Evolutionary conservation across 352 stramenopile species (phyloP), one percentile per base, ranked within the genome.

Genomic region (Aphanomyces astaci): DNA sequence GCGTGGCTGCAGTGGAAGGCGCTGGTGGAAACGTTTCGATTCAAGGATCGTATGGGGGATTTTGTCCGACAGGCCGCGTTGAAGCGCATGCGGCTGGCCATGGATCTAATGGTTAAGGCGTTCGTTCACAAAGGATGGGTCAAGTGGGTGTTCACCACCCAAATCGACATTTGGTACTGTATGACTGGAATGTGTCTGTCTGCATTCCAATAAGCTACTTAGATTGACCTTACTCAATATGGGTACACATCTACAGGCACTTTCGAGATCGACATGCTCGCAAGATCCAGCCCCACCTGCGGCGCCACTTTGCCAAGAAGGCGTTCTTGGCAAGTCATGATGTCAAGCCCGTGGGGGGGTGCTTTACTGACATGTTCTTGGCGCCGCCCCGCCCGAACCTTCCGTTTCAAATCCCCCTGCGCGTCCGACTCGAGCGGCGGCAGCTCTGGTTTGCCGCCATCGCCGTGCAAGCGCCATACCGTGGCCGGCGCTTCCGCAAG

Each of bases 1-100:
- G 83, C 82, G 24, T 72, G 90, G 4, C 56, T 88, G 49, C 86
- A 94, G 73, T 94, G 84, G 86, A 92, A 92, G 63, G 84, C 80
- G n/a, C 45, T 88, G 5, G 80, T 92, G 1, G 86, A 90, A 32
- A 74, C 81, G 53, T 75, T 57, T 3, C 83, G 78, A 15, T 92
- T 82, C 64, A 66, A 71, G 9, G 73, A 81, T 24, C 84, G 81
- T 15, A 82, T 82, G 2, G 71, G 78, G 4, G 79, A 75, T 39
- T 92, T 92, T 63, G 83, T 89, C 33, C 81, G 78, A 0, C 56
- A 83, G 19, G 82, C 79, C 11, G 75, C 77, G 45, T 76, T 82
- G 55, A 88, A 80, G 63, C 77, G 81, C 0, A 73, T 94, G 22
- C 73, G 76, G 32, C 78, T 85, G 36, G 81, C 84, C 5, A 84